Evolutionary conservation across 345 rosid genomes (phyloP).

Genomic region (Eutrema yunnanense): DNA sequence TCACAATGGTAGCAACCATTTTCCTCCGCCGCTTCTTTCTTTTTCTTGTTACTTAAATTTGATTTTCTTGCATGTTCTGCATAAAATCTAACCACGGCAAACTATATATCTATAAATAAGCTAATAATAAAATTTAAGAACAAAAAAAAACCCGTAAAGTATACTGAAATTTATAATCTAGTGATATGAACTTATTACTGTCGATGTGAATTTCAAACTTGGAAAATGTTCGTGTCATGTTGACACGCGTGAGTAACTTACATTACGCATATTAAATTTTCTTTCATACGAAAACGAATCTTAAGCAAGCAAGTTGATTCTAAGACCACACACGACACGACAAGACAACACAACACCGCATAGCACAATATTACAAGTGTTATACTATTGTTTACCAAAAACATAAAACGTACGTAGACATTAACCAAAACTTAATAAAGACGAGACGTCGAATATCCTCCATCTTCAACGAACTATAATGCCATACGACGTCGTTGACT

Average conservation of each 20-base stretch:
- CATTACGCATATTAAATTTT: neutral
- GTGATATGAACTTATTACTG: no score
- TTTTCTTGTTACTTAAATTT: neutral
- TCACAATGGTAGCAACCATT: neutral
- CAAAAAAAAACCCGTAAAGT: no score
- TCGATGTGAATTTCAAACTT: no score
- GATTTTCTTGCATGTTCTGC: neutral
- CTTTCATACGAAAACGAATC: neutral
- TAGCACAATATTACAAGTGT: neutral
- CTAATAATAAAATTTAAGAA: neutral
- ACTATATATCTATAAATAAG: no score
- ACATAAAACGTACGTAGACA: constrained; percentile 17
- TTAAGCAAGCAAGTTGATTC: constrained; percentile 8
- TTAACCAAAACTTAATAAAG: neutral
- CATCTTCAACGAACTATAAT: constrained; percentile 14
- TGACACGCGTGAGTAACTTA: neutral
- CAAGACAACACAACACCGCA: constrained; percentile 3
- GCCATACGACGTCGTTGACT: constrained; percentile 31
- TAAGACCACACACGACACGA: neutral
- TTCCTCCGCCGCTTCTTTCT: neutral
- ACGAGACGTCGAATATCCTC: neutral
- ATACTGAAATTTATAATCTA: no score
- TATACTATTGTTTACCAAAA: neutral
- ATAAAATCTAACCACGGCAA: neutral
- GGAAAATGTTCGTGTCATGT: neutral